phyloP scores from a whole-genome alignment of 208 protist species.

The Trypanosoma vivax region DNA sequence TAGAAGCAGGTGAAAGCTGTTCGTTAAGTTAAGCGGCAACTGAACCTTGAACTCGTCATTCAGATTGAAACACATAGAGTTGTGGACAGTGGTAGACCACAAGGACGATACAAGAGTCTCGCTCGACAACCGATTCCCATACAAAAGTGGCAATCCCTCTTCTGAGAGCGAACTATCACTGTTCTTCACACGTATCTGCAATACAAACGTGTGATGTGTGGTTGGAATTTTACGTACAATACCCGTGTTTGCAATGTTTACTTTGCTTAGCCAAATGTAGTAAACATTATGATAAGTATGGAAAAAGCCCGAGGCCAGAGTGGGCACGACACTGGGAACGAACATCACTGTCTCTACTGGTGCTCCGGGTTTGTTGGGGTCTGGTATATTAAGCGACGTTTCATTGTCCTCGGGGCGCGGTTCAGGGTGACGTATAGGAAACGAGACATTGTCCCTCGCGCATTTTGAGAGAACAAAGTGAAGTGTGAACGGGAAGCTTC shows the following conservation, averaged over 20 bases:
- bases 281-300: slow-evolving; percentile 84
- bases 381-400: slow-evolving; percentile 57
- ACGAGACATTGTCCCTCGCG: slow-evolving; percentile 62
- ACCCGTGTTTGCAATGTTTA: slow-evolving; percentile 53
- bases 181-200: slow-evolving; percentile 77
- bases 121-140: slow-evolving; percentile 61
- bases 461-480: slow-evolving; percentile 50
- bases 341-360: slow-evolving; percentile 48
- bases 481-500: slow-evolving; percentile 52
- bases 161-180: slow-evolving; percentile 57
- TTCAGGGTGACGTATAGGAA: slow-evolving; percentile 34
- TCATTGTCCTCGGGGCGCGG: slow-evolving; percentile 75
- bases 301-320: slow-evolving; percentile 82
- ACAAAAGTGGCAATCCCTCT: slow-evolving; percentile 73
- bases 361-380: slow-evolving; percentile 64
- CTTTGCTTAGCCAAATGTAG: slow-evolving; percentile 62
- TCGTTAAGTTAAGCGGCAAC: slow-evolving; percentile 71
- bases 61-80: slow-evolving; percentile 38
- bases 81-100: slow-evolving; percentile 65
- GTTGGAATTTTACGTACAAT: slow-evolving; percentile 46
- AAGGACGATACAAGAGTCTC: slow-evolving; percentile 56
- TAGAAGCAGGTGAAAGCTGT: slow-evolving; percentile 83
- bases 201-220: slow-evolving; percentile 71
- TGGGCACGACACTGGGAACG: slow-evolving; percentile 73
- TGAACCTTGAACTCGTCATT: slow-evolving; percentile 88